A percentile compares a stretch with the other conserved stretches of the same genome.
phyloP scores from a whole-genome alignment of 768 basidiomycete species.

The Lactifluus subvellereus region DNA sequence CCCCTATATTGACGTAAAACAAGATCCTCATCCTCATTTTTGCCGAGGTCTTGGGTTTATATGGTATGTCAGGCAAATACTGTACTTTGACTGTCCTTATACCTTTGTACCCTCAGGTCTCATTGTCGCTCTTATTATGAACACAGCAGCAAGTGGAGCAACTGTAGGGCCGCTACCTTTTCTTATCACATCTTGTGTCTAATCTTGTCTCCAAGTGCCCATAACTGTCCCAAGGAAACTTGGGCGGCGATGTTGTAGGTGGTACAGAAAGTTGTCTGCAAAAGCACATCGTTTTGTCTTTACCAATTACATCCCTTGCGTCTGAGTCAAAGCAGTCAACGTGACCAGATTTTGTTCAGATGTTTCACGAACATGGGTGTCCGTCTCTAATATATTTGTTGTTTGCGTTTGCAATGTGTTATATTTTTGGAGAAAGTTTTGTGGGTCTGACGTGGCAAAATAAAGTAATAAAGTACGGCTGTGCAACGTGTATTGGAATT shows the following conservation, averaged over 20 bases:
- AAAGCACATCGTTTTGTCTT: background rate
- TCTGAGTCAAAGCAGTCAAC: background rate
- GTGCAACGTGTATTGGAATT: background rate
- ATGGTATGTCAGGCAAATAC: slow-evolving; percentile 41
- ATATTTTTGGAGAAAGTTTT: no score
- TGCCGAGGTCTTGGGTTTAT: slow-evolving; percentile 89
- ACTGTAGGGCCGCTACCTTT: background rate
- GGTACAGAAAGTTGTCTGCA: background rate
- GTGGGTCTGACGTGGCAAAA: slow-evolving; percentile 3
- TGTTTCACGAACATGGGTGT: background rate
- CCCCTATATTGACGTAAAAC: background rate
- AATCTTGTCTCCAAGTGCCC: slow-evolving; percentile 12
- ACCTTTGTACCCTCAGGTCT: slow-evolving; percentile 29
- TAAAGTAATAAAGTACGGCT: background rate
- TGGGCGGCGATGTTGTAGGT: background rate
- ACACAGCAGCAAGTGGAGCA: slow-evolving; percentile 30
- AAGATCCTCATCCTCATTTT: slow-evolving; percentile 87
- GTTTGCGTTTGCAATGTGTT: background rate
- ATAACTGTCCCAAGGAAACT: background rate
- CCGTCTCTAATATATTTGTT: slow-evolving; percentile 11
- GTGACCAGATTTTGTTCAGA: slow-evolving; percentile 6
- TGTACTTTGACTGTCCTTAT: background rate
- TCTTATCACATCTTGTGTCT: background rate
- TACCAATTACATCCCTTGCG: background rate
- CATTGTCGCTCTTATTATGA: slow-evolving; percentile 51